Conservation (phyloP, 257 asterid genomes). For the Primulina eburnea region DNA sequence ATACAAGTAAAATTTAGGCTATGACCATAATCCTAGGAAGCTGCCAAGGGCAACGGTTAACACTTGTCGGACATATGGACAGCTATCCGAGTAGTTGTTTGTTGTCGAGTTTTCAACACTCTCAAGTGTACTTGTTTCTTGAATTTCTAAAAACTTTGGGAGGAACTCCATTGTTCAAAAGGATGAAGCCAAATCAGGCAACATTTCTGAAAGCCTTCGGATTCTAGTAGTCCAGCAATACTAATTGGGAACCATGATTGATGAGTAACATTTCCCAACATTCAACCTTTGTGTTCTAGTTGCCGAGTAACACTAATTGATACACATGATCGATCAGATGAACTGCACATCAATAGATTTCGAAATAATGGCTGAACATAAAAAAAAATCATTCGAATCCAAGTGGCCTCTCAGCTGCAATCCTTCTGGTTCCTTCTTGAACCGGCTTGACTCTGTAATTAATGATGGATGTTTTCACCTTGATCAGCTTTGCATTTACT, state of each 20-base stretch:
- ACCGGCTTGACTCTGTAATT: slow-evolving; percentile 59
- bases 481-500: slow-evolving; percentile 36
- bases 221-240: background rate
- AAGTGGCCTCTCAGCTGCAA: slow-evolving; percentile 40
- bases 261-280: too few relatives aligned
- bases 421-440: slow-evolving; percentile 61
- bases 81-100: background rate
- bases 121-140: background rate
- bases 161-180: background rate
- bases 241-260: background rate
- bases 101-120: background rate
- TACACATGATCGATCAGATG: background rate
- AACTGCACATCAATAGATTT: slow-evolving; percentile 1
- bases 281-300: too few relatives aligned
- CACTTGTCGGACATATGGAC: too few relatives aligned
- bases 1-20: too few relatives aligned
- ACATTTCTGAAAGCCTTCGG: background rate
- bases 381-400: slow-evolving; percentile 33
- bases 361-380: background rate
- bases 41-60: background rate
- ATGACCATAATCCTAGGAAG: background rate
- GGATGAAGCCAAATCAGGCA: background rate
- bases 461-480: slow-evolving; percentile 34
- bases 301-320: background rate
- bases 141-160: background rate